Conservation (phyloP, 2,329 filamentous ascomycete species). For the Orbilia oligospora region DNA sequence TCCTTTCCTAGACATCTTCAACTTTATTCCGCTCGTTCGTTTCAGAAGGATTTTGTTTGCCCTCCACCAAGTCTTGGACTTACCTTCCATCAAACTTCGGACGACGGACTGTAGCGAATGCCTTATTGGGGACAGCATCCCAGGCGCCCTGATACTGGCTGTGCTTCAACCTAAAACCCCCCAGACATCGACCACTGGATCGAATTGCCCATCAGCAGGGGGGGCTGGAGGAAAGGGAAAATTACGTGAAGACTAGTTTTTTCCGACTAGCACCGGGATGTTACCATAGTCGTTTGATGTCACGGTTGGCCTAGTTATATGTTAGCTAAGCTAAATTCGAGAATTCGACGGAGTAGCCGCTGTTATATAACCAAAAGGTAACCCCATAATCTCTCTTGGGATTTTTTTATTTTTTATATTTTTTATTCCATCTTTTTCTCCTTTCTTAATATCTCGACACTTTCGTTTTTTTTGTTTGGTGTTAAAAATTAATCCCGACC, state of each 20-base stretch:
- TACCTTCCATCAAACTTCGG: conserved; percentile 47
- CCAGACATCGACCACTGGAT: conserved; percentile 31
- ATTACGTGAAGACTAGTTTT: conserved; percentile 25
- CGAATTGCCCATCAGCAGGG: conserved; percentile 46
- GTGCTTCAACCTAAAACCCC: conserved; percentile 49
- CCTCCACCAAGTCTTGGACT: background rate
- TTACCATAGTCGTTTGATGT: conserved; percentile 44
- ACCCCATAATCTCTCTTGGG: conserved; percentile 11
- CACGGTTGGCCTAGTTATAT: conserved; percentile 42
- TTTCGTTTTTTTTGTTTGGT: conserved; percentile 31
- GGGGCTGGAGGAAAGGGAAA: conserved; percentile 26
- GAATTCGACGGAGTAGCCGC: conserved; percentile 18
- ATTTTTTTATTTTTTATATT: background rate
- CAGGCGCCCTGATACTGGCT: conserved; percentile 49
- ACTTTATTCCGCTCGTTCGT: conserved; percentile 8
- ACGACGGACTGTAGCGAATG: conserved; percentile 50
- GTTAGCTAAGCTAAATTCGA: conserved; percentile 45
- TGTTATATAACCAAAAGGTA: conserved; percentile 60
- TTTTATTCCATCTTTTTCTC: no score
- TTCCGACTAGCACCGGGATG: conserved; percentile 53
- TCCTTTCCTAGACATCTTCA: conserved; percentile 20
- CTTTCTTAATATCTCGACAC: background rate
- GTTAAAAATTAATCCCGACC: no score
- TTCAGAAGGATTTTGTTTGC: conserved; percentile 29
- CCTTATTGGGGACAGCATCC: conserved; percentile 39